Base-by-base conservation (phyloP, 352 stramenopile genomes). In the Globisporangium irregulare region DNA sequence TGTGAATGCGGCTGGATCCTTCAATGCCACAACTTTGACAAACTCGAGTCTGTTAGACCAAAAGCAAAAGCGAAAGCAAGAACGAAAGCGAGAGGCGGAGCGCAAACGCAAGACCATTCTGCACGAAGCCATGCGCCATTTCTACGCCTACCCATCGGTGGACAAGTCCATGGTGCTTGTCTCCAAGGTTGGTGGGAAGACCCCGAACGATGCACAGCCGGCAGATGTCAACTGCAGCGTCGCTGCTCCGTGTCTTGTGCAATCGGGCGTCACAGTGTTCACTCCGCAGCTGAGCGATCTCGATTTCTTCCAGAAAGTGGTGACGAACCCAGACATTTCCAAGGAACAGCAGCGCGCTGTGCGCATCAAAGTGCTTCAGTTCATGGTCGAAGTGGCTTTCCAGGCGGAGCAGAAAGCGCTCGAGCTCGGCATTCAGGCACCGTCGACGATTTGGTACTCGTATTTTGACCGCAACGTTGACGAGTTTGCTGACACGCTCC, bases 381-480 rank as follows among this genome's bases (percentile, higher is more conserved):
- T 70, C 7, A 79, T 87, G 60, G 53, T 77, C 22, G 15, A 71
- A 29, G 61, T 76, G 6, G 80, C 77, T 0, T 88, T 89, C 63
- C 68, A 80, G 53, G 75, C 74, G 3, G 84, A 92, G 29, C 24
- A 38, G 22, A 67, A 71, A 51, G 77, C 73, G 36, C 69, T 92
- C 15, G 61, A 69, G 0, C 69, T 74, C 50, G 84, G 84, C 24
- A 62, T 92, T 4, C 73, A 84, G 60, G 69, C 79, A 0, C 81
- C 84, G 7, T 92, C 84, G 15, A 90, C 81, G 0, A 77, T 79
- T 9, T 90, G 82, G 84, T 87, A 87, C 59, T 86, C 84, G 3
- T 62, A 15, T 14, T 71, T 77, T 60, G 84, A 92, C 64, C 75
- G 78, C 56, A 66, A 81, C 15, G 62, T 72, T 8, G 84, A 92